These are phyloP conservation scores for Kodamaea nitidulidarum DNA, from an alignment of 805 yeast genomes.

Conservation along the genomic window DNA sequence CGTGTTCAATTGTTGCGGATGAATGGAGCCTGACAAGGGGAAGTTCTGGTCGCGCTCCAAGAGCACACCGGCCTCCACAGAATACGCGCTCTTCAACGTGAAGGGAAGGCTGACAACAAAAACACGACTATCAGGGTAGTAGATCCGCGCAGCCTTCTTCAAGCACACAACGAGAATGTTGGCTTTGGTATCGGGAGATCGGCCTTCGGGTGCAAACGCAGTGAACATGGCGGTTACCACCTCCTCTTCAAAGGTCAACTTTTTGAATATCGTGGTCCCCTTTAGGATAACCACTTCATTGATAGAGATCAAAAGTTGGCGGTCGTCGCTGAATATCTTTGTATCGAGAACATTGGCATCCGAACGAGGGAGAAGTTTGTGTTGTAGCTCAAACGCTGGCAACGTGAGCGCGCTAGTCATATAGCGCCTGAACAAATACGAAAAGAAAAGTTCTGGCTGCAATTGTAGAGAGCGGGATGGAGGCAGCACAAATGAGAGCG, in stretches of 20 bases:
- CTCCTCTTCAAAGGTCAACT: constrained; percentile 46
- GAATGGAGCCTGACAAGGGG: constrained; percentile 6
- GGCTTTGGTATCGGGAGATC: constrained; percentile 10
- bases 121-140: constrained; percentile 55
- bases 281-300: constrained; percentile 51
- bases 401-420: constrained; percentile 16
- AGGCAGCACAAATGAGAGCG: too few species aligned
- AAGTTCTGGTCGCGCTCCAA: constrained; percentile 44
- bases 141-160: constrained; percentile 57
- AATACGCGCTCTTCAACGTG: constrained; percentile 52
- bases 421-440: neutral
- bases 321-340: constrained; percentile 20
- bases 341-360: constrained; percentile 11
- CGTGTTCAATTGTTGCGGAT: constrained; percentile 21
- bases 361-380: constrained; percentile 22
- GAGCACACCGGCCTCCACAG: constrained; percentile 65
- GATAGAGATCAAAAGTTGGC: constrained; percentile 32
- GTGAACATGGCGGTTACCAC: constrained; percentile 63
- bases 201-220: constrained; percentile 28
- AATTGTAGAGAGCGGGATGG: too few species aligned
- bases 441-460: neutral
- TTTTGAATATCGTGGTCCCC: constrained; percentile 42
- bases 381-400: constrained; percentile 31
- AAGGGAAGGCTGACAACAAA: constrained; percentile 70
- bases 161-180: constrained; percentile 58